Evolutionary conservation across 148 eudicot genomes (phyloP).

Genomic region (Diospyros lotus): DNA sequence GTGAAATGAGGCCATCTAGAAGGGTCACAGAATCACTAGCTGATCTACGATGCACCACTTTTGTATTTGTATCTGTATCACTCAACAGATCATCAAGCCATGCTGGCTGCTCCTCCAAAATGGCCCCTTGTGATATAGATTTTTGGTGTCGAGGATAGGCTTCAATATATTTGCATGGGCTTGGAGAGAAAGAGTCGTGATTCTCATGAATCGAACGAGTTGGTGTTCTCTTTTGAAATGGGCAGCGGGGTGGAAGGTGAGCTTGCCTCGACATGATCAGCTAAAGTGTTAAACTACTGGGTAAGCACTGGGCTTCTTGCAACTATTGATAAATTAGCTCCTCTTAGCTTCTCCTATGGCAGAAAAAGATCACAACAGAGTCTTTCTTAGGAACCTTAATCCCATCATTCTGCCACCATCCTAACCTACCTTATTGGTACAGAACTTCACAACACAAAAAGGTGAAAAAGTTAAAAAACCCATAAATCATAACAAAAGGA

Average conservation of each 20-base stretch:
- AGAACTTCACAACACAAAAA: neutral
- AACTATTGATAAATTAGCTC: neutral
- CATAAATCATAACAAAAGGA: neutral
- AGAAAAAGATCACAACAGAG: neutral
- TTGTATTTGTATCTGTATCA: constrained; percentile 37
- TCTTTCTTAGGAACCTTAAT: constrained; percentile 3
- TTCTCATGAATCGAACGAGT: constrained; percentile 13
- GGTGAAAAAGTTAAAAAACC: neutral
- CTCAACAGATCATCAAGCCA: constrained; percentile 65
- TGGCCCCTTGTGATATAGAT: constrained; percentile 46
- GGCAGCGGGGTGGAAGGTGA: constrained; percentile 68
- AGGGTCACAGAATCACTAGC: constrained; percentile 52
- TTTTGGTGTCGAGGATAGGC: constrained; percentile 33
- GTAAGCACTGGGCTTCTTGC: neutral
- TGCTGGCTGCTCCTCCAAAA: constrained; percentile 46
- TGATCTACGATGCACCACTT: constrained; percentile 34
- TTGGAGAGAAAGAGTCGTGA: constrained; percentile 17
- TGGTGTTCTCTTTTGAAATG: constrained; percentile 36
- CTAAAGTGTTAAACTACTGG: neutral
- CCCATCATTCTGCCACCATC: constrained; percentile 13
- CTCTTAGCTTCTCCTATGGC: neutral
- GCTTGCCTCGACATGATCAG: constrained; percentile 53
- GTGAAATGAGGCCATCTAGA: constrained; percentile 32
- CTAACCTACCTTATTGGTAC: constrained; percentile 9
- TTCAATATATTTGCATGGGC: constrained; percentile 17